Conservation (phyloP, 352 stramenopile genomes). For the Phytophthora brassicae region DNA sequence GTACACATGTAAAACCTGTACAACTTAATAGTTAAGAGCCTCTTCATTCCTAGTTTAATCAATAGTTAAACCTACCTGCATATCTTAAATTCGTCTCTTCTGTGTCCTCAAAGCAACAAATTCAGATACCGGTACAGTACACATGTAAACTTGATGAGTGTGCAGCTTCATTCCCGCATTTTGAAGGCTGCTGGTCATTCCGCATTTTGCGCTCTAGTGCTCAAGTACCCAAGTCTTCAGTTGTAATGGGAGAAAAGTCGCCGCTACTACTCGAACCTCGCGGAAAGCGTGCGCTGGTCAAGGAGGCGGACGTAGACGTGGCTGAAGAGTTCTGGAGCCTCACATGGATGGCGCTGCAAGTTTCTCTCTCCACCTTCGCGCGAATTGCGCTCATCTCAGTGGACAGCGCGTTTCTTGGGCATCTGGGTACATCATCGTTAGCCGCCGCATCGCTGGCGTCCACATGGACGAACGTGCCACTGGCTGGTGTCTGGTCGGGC, state of each 20-base stretch:
- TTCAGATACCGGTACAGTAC: no score
- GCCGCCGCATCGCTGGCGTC: slow-evolving; percentile 75
- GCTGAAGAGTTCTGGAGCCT: slow-evolving; percentile 62
- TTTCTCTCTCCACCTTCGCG: slow-evolving; percentile 76
- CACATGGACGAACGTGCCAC: slow-evolving; percentile 74
- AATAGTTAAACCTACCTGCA: not conserved
- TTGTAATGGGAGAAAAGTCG: slow-evolving; percentile 22
- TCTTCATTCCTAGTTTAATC: not conserved
- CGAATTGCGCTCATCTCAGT: slow-evolving; percentile 78
- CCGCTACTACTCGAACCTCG: slow-evolving; percentile 15
- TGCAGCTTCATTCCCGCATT: not conserved
- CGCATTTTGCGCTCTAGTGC: slow-evolving; percentile 6
- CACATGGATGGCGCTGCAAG: slow-evolving; percentile 77
- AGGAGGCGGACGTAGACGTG: slow-evolving; percentile 57
- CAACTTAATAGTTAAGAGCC: not conserved
- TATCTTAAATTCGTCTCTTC: not conserved
- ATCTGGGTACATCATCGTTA: slow-evolving; percentile 69
- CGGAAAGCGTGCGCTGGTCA: no score
- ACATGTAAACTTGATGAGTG: slow-evolving; percentile 12
- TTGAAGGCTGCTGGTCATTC: slow-evolving; percentile 20
- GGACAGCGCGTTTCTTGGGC: slow-evolving; percentile 77
- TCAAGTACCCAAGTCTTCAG: not conserved
- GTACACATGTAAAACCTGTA: not conserved
- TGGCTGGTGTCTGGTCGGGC: slow-evolving; percentile 69
- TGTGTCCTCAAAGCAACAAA: no score